Evolutionary conservation across 257 asterid species (phyloP).

Genomic region (Solanum pimpinellifolium): DNA sequence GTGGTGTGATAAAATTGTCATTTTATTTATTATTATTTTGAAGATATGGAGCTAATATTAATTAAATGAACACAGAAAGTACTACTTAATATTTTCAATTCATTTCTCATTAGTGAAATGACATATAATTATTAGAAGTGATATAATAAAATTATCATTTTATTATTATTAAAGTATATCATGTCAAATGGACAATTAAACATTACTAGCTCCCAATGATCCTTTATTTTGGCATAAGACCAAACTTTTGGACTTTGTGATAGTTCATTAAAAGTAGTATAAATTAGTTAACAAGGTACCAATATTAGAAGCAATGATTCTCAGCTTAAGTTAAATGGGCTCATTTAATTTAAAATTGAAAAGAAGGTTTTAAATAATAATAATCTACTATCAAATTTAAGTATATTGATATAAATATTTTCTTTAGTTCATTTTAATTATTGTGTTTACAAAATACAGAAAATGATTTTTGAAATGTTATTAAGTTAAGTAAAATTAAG

Average conservation of each 20-base stretch:
- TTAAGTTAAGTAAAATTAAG: no score
- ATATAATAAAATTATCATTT: no score
- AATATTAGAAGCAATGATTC: neutral
- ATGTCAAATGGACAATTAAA: no score
- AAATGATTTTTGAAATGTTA: no score
- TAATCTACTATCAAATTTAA: neutral
- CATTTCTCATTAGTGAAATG: neutral
- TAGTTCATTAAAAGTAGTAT: neutral
- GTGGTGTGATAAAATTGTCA: neutral
- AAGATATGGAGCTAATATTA: neutral
- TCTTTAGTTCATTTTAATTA: neutral
- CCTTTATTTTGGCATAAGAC: neutral
- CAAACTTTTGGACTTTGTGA: neutral
- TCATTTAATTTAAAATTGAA: neutral
- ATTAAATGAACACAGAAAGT: neutral
- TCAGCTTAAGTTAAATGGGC: neutral
- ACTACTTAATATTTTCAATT: neutral
- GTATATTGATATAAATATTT: neutral
- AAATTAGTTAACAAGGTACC: neutral
- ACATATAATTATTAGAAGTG: neutral
- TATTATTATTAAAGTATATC: no score
- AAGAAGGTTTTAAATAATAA: neutral
- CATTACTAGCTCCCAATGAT: neutral
- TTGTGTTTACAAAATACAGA: neutral
- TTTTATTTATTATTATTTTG: neutral